Evolutionary conservation across 768 basidiomycete species (phyloP).

Genomic region (Panaeolus papilionaceus): DNA sequence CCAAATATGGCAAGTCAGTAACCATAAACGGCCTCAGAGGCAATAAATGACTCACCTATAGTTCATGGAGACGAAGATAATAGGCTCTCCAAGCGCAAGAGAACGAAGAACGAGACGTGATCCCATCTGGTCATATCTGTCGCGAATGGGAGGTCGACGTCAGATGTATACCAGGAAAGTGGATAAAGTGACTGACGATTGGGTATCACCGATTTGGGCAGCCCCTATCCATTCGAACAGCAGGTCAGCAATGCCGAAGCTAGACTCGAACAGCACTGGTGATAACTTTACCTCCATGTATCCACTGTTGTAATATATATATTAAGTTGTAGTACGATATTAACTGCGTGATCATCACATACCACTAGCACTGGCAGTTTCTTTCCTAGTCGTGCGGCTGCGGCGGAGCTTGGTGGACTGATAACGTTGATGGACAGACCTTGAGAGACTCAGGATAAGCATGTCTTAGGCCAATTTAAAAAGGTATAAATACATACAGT

Average conservation of each 20-base stretch:
- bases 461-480: background rate
- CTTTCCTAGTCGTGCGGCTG: slow-evolving; percentile 24
- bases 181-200: slow-evolving; percentile 17
- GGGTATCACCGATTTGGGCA: slow-evolving; percentile 32
- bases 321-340: background rate
- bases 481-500: background rate
- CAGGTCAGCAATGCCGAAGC: background rate
- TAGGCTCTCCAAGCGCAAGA: slow-evolving; percentile 46
- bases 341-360: slow-evolving; percentile 18
- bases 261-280: background rate
- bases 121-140: slow-evolving; percentile 45
- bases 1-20: slow-evolving; percentile 25
- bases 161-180: background rate
- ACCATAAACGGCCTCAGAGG: background rate
- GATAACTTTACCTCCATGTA: slow-evolving; percentile 43
- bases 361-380: slow-evolving; percentile 58
- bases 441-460: slow-evolving; percentile 16
- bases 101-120: slow-evolving; percentile 49
- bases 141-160: background rate
- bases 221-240: slow-evolving; percentile 24
- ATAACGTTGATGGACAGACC: slow-evolving; percentile 54
- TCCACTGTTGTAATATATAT: slow-evolving; percentile 40
- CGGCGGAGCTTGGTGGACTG: slow-evolving; percentile 40
- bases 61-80: slow-evolving; percentile 61
- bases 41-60: slow-evolving; percentile 41